Conservation (phyloP, 345 rosid genomes). For the Sisymbrium altissimum region DNA sequence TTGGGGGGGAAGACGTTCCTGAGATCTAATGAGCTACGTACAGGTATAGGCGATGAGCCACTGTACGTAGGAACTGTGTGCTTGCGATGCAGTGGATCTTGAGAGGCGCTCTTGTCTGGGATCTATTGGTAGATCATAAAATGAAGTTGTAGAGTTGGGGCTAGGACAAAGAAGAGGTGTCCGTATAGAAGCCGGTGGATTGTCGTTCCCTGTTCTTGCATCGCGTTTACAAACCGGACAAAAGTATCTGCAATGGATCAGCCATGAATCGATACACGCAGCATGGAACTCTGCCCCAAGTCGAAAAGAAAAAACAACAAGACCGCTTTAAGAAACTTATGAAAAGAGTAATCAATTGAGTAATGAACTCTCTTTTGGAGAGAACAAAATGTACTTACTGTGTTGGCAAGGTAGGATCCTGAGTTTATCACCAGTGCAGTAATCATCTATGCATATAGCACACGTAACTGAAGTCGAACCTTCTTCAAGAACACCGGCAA, state of each 20-base stretch:
- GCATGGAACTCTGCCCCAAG: constrained; percentile 64
- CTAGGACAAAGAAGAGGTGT: constrained; percentile 67
- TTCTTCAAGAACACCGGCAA: constrained; percentile 60
- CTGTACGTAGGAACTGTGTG: not conserved
- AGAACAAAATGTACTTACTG: constrained; percentile 45
- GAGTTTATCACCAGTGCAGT: constrained; percentile 73
- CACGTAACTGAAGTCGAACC: constrained; percentile 71
- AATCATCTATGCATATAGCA: constrained; percentile 85
- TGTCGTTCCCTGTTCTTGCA: constrained; percentile 52
- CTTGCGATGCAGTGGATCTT: not conserved
- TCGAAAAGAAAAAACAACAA: not conserved
- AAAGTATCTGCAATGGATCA: constrained; percentile 74
- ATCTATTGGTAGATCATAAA: constrained; percentile 22
- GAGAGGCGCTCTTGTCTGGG: not conserved
- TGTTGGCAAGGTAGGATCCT: constrained; percentile 71
- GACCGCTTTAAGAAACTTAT: not conserved
- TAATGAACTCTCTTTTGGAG: not conserved
- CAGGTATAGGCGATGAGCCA: not conserved
- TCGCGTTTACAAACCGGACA: constrained; percentile 84
- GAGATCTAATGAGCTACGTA: not conserved
- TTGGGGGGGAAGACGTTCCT: not conserved
- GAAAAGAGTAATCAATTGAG: not conserved
- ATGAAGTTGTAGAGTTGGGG: constrained; percentile 47
- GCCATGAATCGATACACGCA: constrained; percentile 78
- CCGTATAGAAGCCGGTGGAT: constrained; percentile 61